Evolutionary conservation across 495 filamentous ascomycete genomes (phyloP).

Genomic region (Aspergillus indologenus): DNA sequence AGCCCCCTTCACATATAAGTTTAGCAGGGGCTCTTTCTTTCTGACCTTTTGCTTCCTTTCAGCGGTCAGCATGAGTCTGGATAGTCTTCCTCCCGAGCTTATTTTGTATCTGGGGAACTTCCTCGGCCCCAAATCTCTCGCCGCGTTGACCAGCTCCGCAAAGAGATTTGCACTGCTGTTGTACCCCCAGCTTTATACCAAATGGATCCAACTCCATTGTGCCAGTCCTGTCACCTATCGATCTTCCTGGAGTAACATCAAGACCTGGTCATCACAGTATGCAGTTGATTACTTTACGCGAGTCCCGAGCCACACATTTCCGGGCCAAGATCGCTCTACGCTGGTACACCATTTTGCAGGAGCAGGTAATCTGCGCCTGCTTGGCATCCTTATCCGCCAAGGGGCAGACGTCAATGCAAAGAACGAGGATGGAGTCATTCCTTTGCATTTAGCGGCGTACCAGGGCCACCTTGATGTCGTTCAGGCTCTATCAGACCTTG

Average conservation of each 20-base stretch:
- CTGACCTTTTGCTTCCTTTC: background rate
- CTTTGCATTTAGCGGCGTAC: background rate
- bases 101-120: background rate
- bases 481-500: background rate
- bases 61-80: background rate
- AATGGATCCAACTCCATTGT: background rate
- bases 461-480: background rate
- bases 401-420: constrained; percentile 1
- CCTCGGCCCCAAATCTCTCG: background rate
- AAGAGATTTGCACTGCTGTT: constrained; percentile 1
- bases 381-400: background rate
- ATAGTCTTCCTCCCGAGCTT: constrained; percentile 1
- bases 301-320: background rate
- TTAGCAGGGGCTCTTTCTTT: background rate
- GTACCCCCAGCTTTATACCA: background rate
- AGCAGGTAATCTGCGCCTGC: background rate
- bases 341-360: background rate
- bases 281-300: background rate
- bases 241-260: background rate
- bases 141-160: background rate
- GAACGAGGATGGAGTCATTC: no score
- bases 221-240: background rate
- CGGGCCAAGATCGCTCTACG: background rate
- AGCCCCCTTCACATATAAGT: background rate
- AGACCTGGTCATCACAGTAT: background rate